Conservation (phyloP, 148 eudicot species). For the Diospyros kaki region DNA sequence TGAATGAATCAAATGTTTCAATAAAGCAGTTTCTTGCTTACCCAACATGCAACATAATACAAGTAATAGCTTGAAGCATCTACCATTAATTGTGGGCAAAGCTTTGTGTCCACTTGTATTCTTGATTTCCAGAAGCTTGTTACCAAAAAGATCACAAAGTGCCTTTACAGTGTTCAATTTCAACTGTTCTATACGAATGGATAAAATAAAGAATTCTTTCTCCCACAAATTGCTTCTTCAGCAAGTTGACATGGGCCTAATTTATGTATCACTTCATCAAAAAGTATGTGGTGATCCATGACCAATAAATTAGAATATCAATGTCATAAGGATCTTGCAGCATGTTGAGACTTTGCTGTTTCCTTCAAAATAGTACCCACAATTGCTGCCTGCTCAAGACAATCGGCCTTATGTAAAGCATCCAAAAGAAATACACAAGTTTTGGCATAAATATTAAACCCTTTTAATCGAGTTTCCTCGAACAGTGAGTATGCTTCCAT, state of each 20-base stretch:
- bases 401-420: constrained; percentile 82
- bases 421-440: constrained; percentile 85
- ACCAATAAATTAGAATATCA: not conserved
- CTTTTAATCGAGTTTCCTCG: constrained; percentile 79
- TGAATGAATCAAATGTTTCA: no score
- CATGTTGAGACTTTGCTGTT: constrained; percentile 96
- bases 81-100: no score
- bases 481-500: constrained; percentile 69
- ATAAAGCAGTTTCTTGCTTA: no score
- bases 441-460: constrained; percentile 65
- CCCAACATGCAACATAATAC: no score
- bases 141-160: not conserved
- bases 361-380: constrained; percentile 86
- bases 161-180: not conserved
- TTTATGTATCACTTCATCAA: not conserved
- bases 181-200: not conserved
- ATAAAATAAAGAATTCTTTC: not conserved
- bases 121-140: not conserved
- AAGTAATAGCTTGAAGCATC: not conserved
- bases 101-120: not conserved
- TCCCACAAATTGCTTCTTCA: not conserved
- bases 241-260: not conserved
- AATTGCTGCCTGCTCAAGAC: constrained; percentile 89
- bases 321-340: constrained; percentile 49
- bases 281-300: not conserved